Base-by-base conservation (phyloP, 2,329 filamentous ascomycete genomes). In the Aspergillus hortae region DNA sequence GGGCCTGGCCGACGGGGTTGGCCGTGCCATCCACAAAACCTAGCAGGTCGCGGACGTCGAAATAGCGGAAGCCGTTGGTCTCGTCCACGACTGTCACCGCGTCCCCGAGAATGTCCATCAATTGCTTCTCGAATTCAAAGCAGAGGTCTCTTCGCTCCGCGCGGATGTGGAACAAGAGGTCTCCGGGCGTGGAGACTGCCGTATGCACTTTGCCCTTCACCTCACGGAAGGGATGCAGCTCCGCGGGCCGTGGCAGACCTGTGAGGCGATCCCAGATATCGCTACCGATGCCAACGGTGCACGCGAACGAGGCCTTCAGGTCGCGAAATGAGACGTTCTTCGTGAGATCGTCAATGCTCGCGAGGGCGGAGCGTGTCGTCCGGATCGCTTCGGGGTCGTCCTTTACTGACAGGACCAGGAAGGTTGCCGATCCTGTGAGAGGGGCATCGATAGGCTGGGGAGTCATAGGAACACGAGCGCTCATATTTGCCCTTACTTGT, bases 21-120 rank as follows among this genome's bases (percentile, higher is more conserved):
- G 81, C 81, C 0, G 81, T 84, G 14, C 81, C 81, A 52, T 84
- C 81, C 3, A 84, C 79, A 48, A 84, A 84, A 1, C 81, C 81
- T 0, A 84, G 73, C 0, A 84, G 73, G 54, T 84, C 81, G 1
- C 81, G 78, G 0, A 77, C 74, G 55, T 84, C 81, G 53, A 83
- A 83, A 63, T 84, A 84, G 3, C 81, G 77, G 63, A 84, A 84
- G 0, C 81, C 81, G 1, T 73, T 67, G 0, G 81, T 84, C 49
- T 77, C 76, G 46, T 84, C 81, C 1, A 76, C 69, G 1, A 82
- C 71, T 0, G 59, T 62, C 10, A 83, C 76, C 0, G 77, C 54
- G 41, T 75, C 74, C 0, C 77, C 78, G 0, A 84, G 71, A 2
- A 62, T 56, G 12, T 77, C 73, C 60, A 83, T 66, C 10, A 84